Evolutionary conservation across 129 eudicot species (phyloP), one percentile per base, ranked within the genome.

Genomic region (Lactuca saligna): DNA sequence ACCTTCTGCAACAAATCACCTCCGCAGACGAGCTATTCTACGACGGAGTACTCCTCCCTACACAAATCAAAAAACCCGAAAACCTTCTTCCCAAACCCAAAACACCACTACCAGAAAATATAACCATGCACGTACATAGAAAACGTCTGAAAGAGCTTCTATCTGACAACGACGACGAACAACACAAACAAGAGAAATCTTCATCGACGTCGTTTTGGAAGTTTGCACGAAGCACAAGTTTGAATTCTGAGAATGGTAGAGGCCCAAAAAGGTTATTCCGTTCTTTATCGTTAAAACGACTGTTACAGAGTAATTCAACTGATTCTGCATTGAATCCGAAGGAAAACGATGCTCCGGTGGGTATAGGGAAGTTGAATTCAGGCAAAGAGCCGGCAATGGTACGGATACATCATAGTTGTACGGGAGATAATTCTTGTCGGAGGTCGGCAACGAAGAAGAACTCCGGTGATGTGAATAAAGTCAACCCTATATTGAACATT

Each of bases 11-110:
- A 54, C 80, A 80, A 67, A 42, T 78, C 14, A 80, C 85, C 2
- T 79, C 96, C 0, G 97, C 97, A 0, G 97, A 91, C 35, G 97
- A 91, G 65, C 79, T 91, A 39, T 86, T 91, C 72, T 58, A 85
- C 48, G 69, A 88, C 33, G 96, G 97, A 57, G 81, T 82, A 48
- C 82, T 91, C 74, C 84, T 83, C 25, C 97, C 97, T 7, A 60
- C 81, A 42, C 80, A 83, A 73, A 81, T 79, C 87, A 81, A 83
- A 63, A 77, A 76, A 48, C 38, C 65, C 4, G 46, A 70, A 70
- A 37, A 50, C 33, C 62, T 7, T 15, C 41, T 3, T 25, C 58
- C 58, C 39, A 31, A 59, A 34, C 55, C 62, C 29, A 11, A 63
- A 49, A 3, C 42, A 25, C 8, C 11, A 16, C 42, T 34, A 7